Evolutionary conservation across 1,284 basidiomycete species (phyloP).

Genomic region (Ceratobasidium papillatum): DNA sequence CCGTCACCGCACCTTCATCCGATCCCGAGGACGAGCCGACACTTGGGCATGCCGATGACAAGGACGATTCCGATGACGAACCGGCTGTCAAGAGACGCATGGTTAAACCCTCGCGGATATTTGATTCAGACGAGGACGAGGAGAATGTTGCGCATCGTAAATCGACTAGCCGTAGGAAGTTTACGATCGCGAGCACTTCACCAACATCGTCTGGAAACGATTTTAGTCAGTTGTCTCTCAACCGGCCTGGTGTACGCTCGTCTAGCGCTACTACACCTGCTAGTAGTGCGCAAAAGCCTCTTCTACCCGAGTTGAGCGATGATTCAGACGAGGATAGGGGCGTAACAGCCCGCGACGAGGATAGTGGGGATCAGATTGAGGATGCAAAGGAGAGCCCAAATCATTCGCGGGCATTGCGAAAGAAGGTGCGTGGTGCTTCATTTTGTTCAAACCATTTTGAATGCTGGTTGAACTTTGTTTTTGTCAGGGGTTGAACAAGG

Average conservation of each 20-base stretch:
- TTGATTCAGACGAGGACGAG: conserved; percentile 15
- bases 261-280: conserved; percentile 8
- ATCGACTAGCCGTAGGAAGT: not conserved
- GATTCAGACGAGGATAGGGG: not conserved
- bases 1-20: conserved; percentile 11
- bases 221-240: conserved; percentile 16
- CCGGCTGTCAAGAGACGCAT: conserved; percentile 1
- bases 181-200: not conserved
- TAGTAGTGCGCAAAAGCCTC: not conserved
- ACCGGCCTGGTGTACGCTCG: not conserved
- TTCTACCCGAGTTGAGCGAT: conserved; percentile 1
- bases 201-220: not conserved
- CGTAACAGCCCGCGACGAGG: not conserved
- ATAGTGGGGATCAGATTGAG: conserved; percentile 1
- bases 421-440: not conserved
- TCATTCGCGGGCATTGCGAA: not conserved
- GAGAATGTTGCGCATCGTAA: not conserved
- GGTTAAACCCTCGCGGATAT: conserved; percentile 7
- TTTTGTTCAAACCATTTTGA: not conserved
- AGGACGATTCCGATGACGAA: conserved; percentile 10
- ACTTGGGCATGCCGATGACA: not conserved
- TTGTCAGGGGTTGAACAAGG: conserved; percentile 23
- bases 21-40: conserved; percentile 14
- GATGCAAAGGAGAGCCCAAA: conserved; percentile 19
- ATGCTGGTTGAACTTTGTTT: not conserved